These are phyloP conservation scores for Tetrapisispora nanseiensis DNA, from an alignment of 805 yeast genomes.

Conservation along the genomic window DNA sequence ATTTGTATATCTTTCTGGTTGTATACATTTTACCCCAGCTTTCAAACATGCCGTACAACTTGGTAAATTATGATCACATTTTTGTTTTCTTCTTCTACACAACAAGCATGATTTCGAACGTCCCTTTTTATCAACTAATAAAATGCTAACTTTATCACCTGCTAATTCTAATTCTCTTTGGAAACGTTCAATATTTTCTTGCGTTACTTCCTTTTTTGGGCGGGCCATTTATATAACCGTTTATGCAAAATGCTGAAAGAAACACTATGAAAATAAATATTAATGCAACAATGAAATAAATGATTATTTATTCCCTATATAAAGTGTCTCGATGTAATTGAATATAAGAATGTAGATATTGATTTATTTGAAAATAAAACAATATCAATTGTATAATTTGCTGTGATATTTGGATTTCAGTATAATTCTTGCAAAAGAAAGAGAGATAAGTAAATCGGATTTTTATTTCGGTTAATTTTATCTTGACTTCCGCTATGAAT, in stretches of 20 bases:
- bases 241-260: background rate
- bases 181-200: conserved; percentile 27
- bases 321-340: no score
- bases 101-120: conserved; percentile 48
- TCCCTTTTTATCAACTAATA: conserved; percentile 39
- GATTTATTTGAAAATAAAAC: no score
- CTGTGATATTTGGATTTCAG: no score
- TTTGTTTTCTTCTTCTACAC: conserved; percentile 50
- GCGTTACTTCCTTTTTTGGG: conserved; percentile 29
- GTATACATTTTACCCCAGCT: conserved; percentile 51
- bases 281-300: no score
- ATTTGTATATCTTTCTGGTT: conserved; percentile 46
- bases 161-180: conserved; percentile 29
- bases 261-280: background rate
- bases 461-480: no score
- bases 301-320: no score
- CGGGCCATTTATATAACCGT: conserved; percentile 26
- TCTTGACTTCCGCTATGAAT: no score
- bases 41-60: conserved; percentile 58
- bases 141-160: conserved; percentile 21
- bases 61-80: conserved; percentile 57
- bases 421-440: no score
- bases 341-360: no score
- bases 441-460: no score
- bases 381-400: no score